phyloP scores from a whole-genome alignment of 1,139 yeast genomes.

The Zygosaccharomyces pseudobailii region DNA sequence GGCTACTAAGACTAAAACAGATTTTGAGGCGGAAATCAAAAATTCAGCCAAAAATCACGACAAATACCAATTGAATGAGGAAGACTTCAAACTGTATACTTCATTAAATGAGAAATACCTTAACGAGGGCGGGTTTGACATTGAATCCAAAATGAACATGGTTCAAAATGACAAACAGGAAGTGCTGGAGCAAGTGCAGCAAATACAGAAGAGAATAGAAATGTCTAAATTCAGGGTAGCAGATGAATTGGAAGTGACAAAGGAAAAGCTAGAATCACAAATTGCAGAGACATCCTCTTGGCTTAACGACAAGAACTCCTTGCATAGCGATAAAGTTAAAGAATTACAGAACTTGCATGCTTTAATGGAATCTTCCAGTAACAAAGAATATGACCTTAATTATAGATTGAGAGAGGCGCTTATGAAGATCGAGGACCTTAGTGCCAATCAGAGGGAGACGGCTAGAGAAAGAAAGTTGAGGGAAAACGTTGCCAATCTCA shows the following conservation, averaged over 20 bases:
- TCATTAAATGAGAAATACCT: constrained; percentile 53
- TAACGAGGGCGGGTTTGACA: constrained; percentile 52
- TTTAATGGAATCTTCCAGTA: constrained; percentile 34
- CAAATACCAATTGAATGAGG: constrained; percentile 42
- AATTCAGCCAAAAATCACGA: constrained; percentile 28
- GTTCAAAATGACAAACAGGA: constrained; percentile 45
- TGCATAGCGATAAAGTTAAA: constrained; percentile 41
- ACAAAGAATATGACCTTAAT: constrained; percentile 46
- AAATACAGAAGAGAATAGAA: constrained; percentile 39
- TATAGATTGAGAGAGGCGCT: constrained; percentile 62
- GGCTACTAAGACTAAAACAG: constrained; percentile 42
- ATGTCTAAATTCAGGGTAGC: constrained; percentile 39
- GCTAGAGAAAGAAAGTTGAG: constrained; percentile 62
- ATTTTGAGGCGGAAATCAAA: constrained; percentile 42
- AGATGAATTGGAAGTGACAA: constrained; percentile 35
- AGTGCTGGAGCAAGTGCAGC: constrained; percentile 38
- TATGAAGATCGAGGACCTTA: constrained; percentile 60
- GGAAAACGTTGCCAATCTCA: constrained; percentile 66
- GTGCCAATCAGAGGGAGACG: constrained; percentile 72
- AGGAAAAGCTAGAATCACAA: constrained; percentile 41
- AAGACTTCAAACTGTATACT: constrained; percentile 58
- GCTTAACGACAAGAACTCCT: constrained; percentile 42
- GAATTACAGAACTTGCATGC: constrained; percentile 32
- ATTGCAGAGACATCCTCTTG: constrained; percentile 37
- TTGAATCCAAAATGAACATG: constrained; percentile 48